Percentiles rank a stretch among this genome's conserved stretches.
phyloP scores from a whole-genome alignment of 352 stramenopile genomes.

The Globisporangium camurandrum region DNA sequence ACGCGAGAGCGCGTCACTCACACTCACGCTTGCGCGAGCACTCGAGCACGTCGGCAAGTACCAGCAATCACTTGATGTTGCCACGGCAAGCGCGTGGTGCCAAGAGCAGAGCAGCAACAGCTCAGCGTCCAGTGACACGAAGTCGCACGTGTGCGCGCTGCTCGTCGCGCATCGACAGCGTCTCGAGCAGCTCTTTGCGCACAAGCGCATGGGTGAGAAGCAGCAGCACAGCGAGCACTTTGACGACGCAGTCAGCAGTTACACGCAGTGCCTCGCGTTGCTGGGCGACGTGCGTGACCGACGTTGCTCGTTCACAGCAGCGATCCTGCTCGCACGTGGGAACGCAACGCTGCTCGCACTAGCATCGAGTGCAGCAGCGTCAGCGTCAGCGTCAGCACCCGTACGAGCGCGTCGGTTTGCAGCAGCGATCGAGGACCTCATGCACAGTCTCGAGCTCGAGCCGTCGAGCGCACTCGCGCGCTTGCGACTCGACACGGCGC shows the following conservation, averaged over 20 bases:
- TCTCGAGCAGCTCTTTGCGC: constrained; percentile 10
- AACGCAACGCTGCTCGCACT: constrained; percentile 13
- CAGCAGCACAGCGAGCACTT: constrained; percentile 6
- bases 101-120: not conserved
- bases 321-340: constrained; percentile 16
- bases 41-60: constrained; percentile 16
- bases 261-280: constrained; percentile 17
- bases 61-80: constrained; percentile 14
- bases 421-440: constrained; percentile 4
- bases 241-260: constrained; percentile 13
- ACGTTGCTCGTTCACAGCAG: constrained; percentile 10
- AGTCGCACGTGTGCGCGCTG: not conserved
- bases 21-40: constrained; percentile 16
- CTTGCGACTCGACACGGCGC: constrained; percentile 9
- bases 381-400: not conserved
- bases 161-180: constrained; percentile 10
- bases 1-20: constrained; percentile 11
- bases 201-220: constrained; percentile 17
- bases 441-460: constrained; percentile 7
- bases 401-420: not conserved
- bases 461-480: constrained; percentile 3
- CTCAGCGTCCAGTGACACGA: not conserved
- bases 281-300: constrained; percentile 1
- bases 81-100: not conserved
- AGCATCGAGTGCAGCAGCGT: not conserved